Evolutionary conservation across 1,284 basidiomycete genomes (phyloP).

Genomic region (Fomes fomentarius): DNA sequence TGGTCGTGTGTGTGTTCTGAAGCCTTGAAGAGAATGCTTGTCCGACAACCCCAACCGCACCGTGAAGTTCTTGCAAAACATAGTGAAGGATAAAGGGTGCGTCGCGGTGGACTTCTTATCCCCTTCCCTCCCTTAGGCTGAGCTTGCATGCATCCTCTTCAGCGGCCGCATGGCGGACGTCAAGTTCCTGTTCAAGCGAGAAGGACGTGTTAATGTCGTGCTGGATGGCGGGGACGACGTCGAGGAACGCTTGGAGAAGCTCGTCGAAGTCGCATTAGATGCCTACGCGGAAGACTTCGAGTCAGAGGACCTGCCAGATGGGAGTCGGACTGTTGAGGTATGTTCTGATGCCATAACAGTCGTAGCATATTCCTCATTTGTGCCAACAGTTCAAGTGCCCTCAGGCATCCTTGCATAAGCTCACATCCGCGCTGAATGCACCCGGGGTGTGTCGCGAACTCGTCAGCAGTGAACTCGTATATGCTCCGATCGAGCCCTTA

Average conservation of each 20-base stretch:
- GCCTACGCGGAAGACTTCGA: slow-evolving; percentile 63
- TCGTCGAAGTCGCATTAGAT: slow-evolving; percentile 54
- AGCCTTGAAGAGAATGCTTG: slow-evolving; percentile 65
- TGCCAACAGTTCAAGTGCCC: slow-evolving; percentile 7
- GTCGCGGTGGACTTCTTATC: slow-evolving; percentile 27
- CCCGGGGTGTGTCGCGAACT: slow-evolving; percentile 44
- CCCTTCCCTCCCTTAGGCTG: neutral
- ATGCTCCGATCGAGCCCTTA: slow-evolving; percentile 50
- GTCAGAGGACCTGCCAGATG: slow-evolving; percentile 38
- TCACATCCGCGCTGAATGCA: slow-evolving; percentile 55
- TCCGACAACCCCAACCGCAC: slow-evolving; percentile 79
- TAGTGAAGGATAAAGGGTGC: slow-evolving; percentile 63
- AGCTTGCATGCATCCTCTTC: neutral
- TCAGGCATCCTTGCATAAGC: slow-evolving; percentile 39
- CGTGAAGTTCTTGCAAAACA: slow-evolving; percentile 62
- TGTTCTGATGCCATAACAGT: no score
- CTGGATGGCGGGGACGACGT: slow-evolving; percentile 50
- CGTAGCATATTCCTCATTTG: neutral
- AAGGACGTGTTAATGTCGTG: slow-evolving; percentile 65
- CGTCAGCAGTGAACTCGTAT: slow-evolving; percentile 59
- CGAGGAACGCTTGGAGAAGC: slow-evolving; percentile 44
- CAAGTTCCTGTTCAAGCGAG: slow-evolving; percentile 75
- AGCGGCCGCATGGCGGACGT: slow-evolving; percentile 77
- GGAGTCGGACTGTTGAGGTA: slow-evolving; percentile 47
- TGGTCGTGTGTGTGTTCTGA: slow-evolving; percentile 20